These are phyloP conservation scores for Aspergillus avenaceus DNA, from an alignment of 495 filamentous ascomycete genomes.

Conservation along the genomic window DNA sequence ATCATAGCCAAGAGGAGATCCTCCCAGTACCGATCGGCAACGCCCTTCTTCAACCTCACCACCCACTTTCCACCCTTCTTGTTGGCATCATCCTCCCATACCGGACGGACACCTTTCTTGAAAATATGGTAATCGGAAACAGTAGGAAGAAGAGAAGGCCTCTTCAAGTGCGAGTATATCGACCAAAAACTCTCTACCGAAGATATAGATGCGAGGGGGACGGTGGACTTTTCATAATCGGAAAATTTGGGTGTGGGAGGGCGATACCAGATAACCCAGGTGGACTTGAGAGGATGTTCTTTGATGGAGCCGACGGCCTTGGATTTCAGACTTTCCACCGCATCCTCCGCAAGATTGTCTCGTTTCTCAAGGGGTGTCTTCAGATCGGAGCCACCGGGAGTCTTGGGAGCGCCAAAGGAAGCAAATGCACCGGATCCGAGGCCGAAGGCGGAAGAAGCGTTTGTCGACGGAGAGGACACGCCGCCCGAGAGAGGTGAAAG, in stretches of 20 bases:
- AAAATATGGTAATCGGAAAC: conserved; percentile 98
- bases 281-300: conserved; percentile 70
- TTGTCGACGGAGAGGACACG: conserved; percentile 80
- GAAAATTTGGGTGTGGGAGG: conserved; percentile 93
- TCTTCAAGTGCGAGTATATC: conserved; percentile 87
- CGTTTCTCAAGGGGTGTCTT: conserved; percentile 66
- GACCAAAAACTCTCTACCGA: conserved; percentile 90
- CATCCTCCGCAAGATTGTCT: conserved; percentile 49
- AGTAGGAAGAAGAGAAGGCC: conserved; percentile 79
- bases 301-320: conserved; percentile 34
- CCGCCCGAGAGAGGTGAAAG: conserved; percentile 65
- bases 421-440: conserved; percentile 94
- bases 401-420: conserved; percentile 92
- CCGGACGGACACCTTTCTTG: conserved; percentile 92
- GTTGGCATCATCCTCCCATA: conserved; percentile 98
- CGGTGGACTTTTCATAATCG: conserved; percentile 96
- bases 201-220: conserved; percentile 74
- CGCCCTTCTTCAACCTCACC: conserved; percentile 90
- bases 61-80: conserved; percentile 97
- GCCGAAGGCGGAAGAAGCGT: conserved; percentile 88
- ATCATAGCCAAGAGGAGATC: conserved; percentile 87
- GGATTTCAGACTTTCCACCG: conserved; percentile 47
- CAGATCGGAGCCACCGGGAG: conserved; percentile 75
- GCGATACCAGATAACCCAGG: conserved; percentile 96
- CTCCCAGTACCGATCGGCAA: conserved; percentile 97